These are phyloP conservation scores for Calonectria multiphialidica DNA, from an alignment of 2,329 filamentous ascomycete genomes.

Conservation along the genomic window DNA sequence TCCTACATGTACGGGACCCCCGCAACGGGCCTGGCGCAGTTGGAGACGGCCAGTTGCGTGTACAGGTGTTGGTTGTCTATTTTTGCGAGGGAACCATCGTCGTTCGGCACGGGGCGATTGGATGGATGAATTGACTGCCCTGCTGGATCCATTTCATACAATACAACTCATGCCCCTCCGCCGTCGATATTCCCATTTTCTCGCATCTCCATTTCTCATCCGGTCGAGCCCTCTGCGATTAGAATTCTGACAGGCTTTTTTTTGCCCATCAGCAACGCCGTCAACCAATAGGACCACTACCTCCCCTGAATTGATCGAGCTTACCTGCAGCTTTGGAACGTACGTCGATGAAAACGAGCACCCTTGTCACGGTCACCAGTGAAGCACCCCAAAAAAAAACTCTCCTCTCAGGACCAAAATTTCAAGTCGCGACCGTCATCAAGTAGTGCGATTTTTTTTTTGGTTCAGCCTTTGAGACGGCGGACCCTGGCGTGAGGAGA, in stretches of 20 bases:
- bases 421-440: not conserved
- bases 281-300: not conserved
- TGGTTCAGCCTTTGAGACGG: not conserved
- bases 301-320: not conserved
- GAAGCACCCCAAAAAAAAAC: not conserved
- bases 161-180: not conserved
- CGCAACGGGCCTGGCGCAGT: slow-evolving; percentile 18
- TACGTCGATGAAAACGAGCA: not conserved
- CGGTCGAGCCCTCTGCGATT: not conserved
- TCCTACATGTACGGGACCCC: slow-evolving; percentile 6
- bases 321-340: not conserved
- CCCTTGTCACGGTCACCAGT: not conserved
- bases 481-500: not conserved
- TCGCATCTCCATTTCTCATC: not conserved
- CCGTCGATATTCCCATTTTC: not conserved
- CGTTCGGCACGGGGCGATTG: slow-evolving; percentile 10
- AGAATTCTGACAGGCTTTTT: not conserved
- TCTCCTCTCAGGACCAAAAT: not conserved
- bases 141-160: not conserved
- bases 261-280: not conserved
- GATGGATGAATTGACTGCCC: slow-evolving; percentile 13
- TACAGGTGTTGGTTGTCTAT: slow-evolving; percentile 2
- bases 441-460: not conserved
- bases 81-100: not conserved
- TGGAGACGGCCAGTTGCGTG: not conserved